These are phyloP conservation scores for Sarcodon aspratus DNA, from an alignment of 768 basidiomycete genomes.

Conservation along the genomic window DNA sequence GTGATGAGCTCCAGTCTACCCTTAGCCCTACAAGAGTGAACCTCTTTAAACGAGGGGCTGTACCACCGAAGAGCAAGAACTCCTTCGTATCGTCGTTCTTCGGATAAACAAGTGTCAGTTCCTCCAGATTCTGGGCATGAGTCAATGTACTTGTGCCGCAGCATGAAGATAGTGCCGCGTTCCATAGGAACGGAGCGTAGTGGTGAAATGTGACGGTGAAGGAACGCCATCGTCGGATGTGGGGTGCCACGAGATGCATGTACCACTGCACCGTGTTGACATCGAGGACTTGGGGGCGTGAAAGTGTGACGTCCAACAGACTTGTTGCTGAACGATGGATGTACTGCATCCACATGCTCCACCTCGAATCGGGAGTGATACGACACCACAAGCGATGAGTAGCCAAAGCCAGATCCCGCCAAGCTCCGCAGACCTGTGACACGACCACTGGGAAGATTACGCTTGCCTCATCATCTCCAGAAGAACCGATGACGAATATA, in stretches of 20 bases:
- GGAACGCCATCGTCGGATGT: slow-evolving; percentile 49
- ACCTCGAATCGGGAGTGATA: slow-evolving; percentile 35
- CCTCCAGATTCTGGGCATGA: slow-evolving; percentile 35
- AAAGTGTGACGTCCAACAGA: slow-evolving; percentile 47
- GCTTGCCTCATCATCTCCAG: slow-evolving; percentile 25
- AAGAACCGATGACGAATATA: slow-evolving; percentile 49
- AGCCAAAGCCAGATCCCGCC: slow-evolving; percentile 49
- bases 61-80: slow-evolving; percentile 51
- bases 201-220: slow-evolving; percentile 43
- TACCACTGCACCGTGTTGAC: slow-evolving; percentile 43
- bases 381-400: slow-evolving; percentile 57
- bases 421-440: slow-evolving; percentile 59
- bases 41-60: slow-evolving; percentile 42
- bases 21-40: slow-evolving; percentile 55
- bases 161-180: slow-evolving; percentile 46
- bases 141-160: slow-evolving; percentile 24
- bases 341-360: slow-evolving; percentile 52
- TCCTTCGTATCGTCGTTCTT: slow-evolving; percentile 61
- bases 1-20: slow-evolving; percentile 47
- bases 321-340: slow-evolving; percentile 49
- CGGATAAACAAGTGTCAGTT: slow-evolving; percentile 46
- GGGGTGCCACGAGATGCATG: slow-evolving; percentile 40
- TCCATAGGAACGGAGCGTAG: slow-evolving; percentile 58
- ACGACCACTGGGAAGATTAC: slow-evolving; percentile 45
- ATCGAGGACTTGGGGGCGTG: slow-evolving; percentile 14